A percentile compares a stretch with the other conserved stretches of the same genome.
phyloP scores from a whole-genome alignment of 768 basidiomycete species.

The Boletus vermiculosoides region DNA sequence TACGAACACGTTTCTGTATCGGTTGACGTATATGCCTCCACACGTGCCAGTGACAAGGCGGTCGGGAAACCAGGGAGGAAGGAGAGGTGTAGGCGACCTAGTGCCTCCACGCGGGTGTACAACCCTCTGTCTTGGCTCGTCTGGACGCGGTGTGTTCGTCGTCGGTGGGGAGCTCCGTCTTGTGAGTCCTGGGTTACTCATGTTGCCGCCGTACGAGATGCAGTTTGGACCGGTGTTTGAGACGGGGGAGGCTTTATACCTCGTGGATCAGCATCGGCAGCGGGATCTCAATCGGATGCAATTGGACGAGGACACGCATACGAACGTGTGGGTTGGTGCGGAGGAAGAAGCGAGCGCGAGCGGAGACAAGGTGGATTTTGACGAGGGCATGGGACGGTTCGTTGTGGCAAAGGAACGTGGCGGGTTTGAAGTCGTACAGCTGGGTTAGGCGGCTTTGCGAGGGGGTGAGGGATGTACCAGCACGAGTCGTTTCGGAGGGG shows the following conservation, averaged over 20 bases:
- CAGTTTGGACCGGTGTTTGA: conserved; percentile 30
- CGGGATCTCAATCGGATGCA: background rate
- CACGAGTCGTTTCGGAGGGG: background rate
- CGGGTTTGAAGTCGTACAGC: conserved; percentile 29
- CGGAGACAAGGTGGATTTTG: conserved; percentile 29
- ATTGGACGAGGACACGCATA: background rate
- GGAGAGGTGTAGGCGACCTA: background rate
- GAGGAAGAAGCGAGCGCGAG: background rate
- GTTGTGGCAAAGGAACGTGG: conserved; percentile 27
- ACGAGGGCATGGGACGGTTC: conserved; percentile 32
- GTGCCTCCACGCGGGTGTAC: conserved; percentile 9
- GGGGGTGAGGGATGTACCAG: background rate
- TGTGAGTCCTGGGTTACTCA: conserved; percentile 21
- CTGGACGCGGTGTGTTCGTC: conserved; percentile 31
- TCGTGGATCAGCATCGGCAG: conserved; percentile 4
- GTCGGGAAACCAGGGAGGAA: background rate
- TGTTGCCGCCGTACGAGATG: conserved; percentile 32
- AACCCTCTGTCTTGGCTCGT: conserved; percentile 22
- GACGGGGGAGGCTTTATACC: conserved; percentile 19
- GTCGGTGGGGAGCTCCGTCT: conserved; percentile 24
- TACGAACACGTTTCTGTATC: conserved; percentile 19
- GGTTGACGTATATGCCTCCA: conserved; percentile 14
- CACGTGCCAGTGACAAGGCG: conserved; percentile 1
- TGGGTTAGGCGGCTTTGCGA: conserved; percentile 8
- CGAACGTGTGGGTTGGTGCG: background rate